Conservation (phyloP, 139 green algal species). For the Chlorella sp. region DNA sequence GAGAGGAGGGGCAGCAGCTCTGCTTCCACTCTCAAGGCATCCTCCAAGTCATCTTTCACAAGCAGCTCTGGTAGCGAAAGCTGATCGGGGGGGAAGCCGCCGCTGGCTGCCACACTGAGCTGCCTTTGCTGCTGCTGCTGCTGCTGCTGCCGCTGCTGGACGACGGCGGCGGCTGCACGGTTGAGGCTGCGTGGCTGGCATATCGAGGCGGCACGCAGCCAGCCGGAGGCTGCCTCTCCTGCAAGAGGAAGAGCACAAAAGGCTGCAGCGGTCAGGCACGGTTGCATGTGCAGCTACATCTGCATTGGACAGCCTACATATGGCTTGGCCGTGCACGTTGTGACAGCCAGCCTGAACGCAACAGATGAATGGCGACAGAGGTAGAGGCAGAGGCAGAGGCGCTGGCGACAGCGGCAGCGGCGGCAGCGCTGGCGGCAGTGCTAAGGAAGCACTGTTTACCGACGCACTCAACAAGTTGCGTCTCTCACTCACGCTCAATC, state of each 20-base stretch:
- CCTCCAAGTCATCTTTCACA: slow-evolving; percentile 5
- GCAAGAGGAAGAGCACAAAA: background rate
- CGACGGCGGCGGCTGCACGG: too few relatives aligned
- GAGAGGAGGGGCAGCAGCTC: background rate
- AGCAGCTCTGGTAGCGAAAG: slow-evolving; percentile 4
- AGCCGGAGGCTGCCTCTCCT: background rate
- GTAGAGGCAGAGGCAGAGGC: background rate
- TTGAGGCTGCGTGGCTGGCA: background rate
- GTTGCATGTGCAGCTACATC: background rate
- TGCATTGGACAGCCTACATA: too few relatives aligned
- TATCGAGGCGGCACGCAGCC: background rate
- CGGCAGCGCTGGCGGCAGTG: background rate
- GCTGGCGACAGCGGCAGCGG: background rate
- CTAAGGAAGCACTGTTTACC: background rate
- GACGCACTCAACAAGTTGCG: background rate
- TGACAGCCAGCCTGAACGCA: too few relatives aligned
- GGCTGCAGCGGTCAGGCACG: background rate
- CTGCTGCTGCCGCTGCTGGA: background rate
- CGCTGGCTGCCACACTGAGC: background rate
- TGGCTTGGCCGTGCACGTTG: too few relatives aligned
- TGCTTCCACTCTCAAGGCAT: background rate
- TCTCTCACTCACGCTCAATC: background rate
- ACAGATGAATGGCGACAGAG: background rate
- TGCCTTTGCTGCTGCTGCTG: background rate
- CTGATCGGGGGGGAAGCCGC: background rate